These are phyloP conservation scores for Jacaranda mimosifolia DNA, from an alignment of 257 asterid genomes.

Conservation along the genomic window DNA sequence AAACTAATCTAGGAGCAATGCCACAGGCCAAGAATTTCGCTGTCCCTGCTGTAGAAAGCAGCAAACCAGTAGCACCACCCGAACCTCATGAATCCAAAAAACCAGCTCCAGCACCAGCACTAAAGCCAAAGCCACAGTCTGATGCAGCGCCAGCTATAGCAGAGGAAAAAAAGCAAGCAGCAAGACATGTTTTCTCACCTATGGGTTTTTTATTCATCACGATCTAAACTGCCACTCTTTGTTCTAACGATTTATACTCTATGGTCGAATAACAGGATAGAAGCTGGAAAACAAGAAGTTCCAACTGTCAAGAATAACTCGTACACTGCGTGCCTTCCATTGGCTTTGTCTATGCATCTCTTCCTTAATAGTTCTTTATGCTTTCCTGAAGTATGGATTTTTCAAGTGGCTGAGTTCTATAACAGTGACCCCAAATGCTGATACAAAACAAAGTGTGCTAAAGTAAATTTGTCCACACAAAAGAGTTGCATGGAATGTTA, in stretches of 20 bases:
- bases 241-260: neutral
- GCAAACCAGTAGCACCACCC: too few relatives aligned
- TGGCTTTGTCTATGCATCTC: constrained; percentile 71
- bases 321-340: constrained; percentile 41
- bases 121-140: neutral
- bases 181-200: constrained; percentile 37
- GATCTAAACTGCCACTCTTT: too few relatives aligned
- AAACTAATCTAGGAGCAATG: neutral
- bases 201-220: neutral
- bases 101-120: neutral
- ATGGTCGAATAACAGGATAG: constrained; percentile 31
- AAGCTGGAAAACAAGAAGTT: constrained; percentile 30
- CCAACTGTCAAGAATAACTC: constrained; percentile 33
- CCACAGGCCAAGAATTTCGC: constrained; percentile 61
- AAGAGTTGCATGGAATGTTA: too few relatives aligned
- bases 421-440: neutral
- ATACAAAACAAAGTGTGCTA: too few relatives aligned
- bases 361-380: constrained; percentile 63
- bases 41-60: constrained; percentile 46
- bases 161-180: constrained; percentile 23
- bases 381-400: constrained; percentile 62
- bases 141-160: constrained; percentile 23
- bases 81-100: constrained; percentile 27
- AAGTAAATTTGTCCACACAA: too few relatives aligned
- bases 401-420: constrained; percentile 37